phyloP scores from a whole-genome alignment of 768 basidiomycete species.

The Trametes maxima region DNA sequence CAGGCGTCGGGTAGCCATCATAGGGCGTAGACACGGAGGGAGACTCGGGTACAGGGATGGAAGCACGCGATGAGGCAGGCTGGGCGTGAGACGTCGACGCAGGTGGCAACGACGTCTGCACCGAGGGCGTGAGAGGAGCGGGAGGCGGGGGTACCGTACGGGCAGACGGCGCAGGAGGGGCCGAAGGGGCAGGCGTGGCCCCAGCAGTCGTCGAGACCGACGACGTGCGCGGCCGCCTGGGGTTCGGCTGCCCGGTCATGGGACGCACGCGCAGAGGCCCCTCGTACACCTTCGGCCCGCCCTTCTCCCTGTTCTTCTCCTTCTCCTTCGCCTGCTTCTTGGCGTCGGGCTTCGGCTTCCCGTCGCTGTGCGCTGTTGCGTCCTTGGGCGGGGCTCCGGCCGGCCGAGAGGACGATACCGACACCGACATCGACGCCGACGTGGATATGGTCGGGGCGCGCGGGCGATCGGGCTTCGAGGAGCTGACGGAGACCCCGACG shows the following conservation, averaged over 20 bases:
- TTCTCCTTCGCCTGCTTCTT: conserved; percentile 28
- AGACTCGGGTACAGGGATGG: conserved; percentile 9
- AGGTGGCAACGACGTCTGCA: background rate
- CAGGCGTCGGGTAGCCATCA: conserved; percentile 9
- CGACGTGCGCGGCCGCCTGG: conserved; percentile 18
- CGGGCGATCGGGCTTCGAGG: conserved; percentile 23
- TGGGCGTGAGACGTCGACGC: background rate
- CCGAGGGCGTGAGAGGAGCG: background rate
- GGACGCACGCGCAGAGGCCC: conserved; percentile 51
- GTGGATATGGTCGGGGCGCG: conserved; percentile 3
- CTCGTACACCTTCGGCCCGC: conserved; percentile 39
- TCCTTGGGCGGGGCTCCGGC: conserved; percentile 17
- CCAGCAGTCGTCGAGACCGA: conserved; percentile 21
- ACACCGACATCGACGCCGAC: background rate
- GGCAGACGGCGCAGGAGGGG: background rate
- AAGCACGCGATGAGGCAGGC: background rate
- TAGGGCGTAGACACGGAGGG: conserved; percentile 11
- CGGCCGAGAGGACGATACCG: conserved; percentile 3
- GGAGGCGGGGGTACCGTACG: conserved; percentile 7
- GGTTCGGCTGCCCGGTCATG: conserved; percentile 33
- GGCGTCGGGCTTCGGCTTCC: conserved; percentile 18
- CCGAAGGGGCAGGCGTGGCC: conserved; percentile 4
- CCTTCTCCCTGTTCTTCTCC: conserved; percentile 22
- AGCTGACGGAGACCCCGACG: conserved; percentile 40
- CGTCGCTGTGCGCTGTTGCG: conserved; percentile 6